Conservation (phyloP, 1,284 basidiomycete genomes). For the Leccinum solheimii region DNA sequence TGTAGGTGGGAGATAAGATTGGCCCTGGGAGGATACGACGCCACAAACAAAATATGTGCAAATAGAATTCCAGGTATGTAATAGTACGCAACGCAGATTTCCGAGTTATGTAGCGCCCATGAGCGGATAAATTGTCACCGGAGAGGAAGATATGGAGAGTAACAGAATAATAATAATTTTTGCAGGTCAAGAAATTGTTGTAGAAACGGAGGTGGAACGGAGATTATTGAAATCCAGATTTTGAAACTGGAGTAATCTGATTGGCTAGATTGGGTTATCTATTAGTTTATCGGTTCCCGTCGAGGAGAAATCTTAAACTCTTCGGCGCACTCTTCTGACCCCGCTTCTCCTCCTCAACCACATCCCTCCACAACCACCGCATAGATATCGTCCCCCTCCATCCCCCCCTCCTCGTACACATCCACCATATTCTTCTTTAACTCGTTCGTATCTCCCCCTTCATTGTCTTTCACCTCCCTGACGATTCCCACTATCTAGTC, state of each 20-base stretch:
- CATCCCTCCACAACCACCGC: neutral
- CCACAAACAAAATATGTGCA: slow-evolving; percentile 27
- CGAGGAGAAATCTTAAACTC: slow-evolving; percentile 39
- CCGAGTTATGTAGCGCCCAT: slow-evolving; percentile 30
- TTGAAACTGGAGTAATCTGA: slow-evolving; percentile 38
- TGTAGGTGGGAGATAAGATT: slow-evolving; percentile 36
- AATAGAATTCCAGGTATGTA: slow-evolving; percentile 30
- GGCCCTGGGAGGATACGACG: slow-evolving; percentile 29
- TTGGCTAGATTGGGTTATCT: slow-evolving; percentile 41
- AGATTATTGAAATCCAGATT: slow-evolving; percentile 25
- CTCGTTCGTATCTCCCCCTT: neutral
- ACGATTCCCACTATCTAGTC: slow-evolving; percentile 9
- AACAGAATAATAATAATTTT: slow-evolving; percentile 3
- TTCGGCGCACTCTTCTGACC: slow-evolving; percentile 28
- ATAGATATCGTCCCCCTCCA: neutral
- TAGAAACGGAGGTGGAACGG: slow-evolving; percentile 5
- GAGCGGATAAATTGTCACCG: slow-evolving; percentile 33
- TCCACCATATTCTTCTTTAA: neutral
- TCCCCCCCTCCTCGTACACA: neutral
- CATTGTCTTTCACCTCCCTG: slow-evolving; percentile 5
- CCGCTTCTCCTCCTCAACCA: slow-evolving; percentile 27
- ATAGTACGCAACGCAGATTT: slow-evolving; percentile 29
- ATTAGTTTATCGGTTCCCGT: slow-evolving; percentile 39
- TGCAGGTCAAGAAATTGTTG: neutral
- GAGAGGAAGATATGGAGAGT: slow-evolving; percentile 12